Conservation (phyloP, 805 yeast species). For the Spathaspora girioi region DNA sequence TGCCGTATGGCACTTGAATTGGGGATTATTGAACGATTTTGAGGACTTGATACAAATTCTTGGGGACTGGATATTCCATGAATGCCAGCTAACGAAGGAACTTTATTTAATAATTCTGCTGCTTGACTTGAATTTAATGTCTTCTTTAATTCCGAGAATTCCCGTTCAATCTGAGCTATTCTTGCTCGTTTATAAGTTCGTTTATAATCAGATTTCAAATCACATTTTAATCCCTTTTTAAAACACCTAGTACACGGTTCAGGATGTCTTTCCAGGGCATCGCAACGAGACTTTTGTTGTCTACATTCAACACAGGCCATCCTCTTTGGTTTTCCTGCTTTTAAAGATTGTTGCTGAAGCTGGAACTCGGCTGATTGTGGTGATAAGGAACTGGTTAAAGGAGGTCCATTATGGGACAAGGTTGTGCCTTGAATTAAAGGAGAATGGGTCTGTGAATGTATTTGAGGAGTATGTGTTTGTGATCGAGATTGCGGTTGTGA, state of each 20-base stretch:
- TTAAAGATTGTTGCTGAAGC: constrained; percentile 4
- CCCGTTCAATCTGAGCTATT: constrained; percentile 79
- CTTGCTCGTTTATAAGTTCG: constrained; percentile 86
- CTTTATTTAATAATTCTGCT: constrained; percentile 23
- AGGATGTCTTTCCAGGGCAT: constrained; percentile 74
- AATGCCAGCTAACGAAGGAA: constrained; percentile 18
- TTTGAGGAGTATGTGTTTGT: neutral
- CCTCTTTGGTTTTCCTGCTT: constrained; percentile 37
- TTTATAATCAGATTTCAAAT: constrained; percentile 75
- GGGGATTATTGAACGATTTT: neutral
- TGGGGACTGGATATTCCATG: neutral
- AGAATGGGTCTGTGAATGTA: neutral
- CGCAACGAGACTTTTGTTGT: constrained; percentile 91
- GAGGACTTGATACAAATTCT: neutral
- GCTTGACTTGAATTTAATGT: constrained; percentile 39
- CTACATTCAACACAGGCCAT: constrained; percentile 96
- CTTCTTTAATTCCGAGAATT: constrained; percentile 65
- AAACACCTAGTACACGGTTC: constrained; percentile 79
- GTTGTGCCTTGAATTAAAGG: neutral
- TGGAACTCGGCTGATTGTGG: constrained; percentile 2
- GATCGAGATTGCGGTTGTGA: neutral
- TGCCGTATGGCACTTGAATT: constrained; percentile 4
- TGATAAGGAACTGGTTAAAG: constrained; percentile 1
- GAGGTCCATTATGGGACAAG: neutral
- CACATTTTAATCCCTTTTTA: constrained; percentile 67